phyloP scores from a whole-genome alignment of 768 basidiomycete genomes.

The Wakefieldia striispora region DNA sequence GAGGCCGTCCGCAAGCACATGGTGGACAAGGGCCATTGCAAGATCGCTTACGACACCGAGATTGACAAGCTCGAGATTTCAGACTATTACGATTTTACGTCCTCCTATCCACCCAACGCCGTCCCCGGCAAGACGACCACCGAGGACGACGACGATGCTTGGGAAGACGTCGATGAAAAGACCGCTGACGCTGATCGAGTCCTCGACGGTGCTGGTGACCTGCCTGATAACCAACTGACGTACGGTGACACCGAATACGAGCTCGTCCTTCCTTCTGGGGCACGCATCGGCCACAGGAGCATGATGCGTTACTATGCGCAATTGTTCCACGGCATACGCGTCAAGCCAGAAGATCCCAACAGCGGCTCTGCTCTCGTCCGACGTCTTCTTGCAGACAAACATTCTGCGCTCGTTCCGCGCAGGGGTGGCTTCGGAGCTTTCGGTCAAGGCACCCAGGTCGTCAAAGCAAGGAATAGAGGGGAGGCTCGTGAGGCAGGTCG shows the following conservation, averaged over 20 bases:
- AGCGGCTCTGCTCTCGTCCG: slow-evolving; percentile 78
- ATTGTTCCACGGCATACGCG: slow-evolving; percentile 53
- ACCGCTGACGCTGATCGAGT: slow-evolving; percentile 19
- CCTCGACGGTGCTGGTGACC: slow-evolving; percentile 21
- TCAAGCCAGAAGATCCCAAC: slow-evolving; percentile 57
- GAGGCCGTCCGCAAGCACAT: slow-evolving; percentile 95
- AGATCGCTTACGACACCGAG: slow-evolving; percentile 86
- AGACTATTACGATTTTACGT: slow-evolving; percentile 90
- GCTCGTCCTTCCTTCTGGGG: slow-evolving; percentile 90
- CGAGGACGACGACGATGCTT: slow-evolving; percentile 37
- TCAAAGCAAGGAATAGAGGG: slow-evolving; percentile 91
- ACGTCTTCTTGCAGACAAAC: slow-evolving; percentile 74
- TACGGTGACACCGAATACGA: slow-evolving; percentile 83
- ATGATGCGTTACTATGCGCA: slow-evolving; percentile 87
- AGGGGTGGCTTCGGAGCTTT: slow-evolving; percentile 87
- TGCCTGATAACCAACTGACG: slow-evolving; percentile 55
- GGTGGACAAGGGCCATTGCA: slow-evolving; percentile 95
- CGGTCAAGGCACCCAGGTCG: slow-evolving; percentile 75
- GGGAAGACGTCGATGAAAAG: slow-evolving; percentile 36
- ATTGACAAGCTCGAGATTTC: slow-evolving; percentile 81
- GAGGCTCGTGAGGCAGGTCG: slow-evolving; percentile 92
- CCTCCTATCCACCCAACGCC: slow-evolving; percentile 64
- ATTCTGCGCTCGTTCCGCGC: slow-evolving; percentile 79
- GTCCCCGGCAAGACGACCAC: slow-evolving; percentile 15
- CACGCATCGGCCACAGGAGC: slow-evolving; percentile 87